phyloP scores from a whole-genome alignment of 108 stramenopile species.

The Discostella pseudostelligera region DNA sequence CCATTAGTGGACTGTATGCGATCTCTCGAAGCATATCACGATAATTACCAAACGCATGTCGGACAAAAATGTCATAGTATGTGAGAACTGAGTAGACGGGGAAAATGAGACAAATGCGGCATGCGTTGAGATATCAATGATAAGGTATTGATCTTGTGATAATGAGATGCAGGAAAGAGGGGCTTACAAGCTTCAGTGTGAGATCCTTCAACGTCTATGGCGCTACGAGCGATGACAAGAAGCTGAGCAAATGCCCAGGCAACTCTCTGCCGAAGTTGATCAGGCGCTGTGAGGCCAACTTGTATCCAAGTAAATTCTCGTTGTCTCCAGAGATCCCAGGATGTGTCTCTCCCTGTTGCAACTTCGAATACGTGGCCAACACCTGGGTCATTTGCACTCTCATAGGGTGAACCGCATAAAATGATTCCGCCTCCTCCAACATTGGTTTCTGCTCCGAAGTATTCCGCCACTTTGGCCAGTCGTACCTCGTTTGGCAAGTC shows the following conservation, averaged over 20 bases:
- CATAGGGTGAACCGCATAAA: conserved; percentile 66
- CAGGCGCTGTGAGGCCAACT: conserved; percentile 56
- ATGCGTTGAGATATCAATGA: neutral
- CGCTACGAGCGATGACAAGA: conserved; percentile 46
- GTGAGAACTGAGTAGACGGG: conserved; percentile 23
- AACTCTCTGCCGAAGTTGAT: conserved; percentile 76
- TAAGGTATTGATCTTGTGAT: no score
- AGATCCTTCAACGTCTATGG: conserved; percentile 15
- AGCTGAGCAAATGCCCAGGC: conserved; percentile 75
- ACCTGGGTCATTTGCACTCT: conserved; percentile 55
- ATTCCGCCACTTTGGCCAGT: conserved; percentile 34
- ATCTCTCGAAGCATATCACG: conserved; percentile 71
- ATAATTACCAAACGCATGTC: conserved; percentile 82
- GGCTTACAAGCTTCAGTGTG: conserved; percentile 23
- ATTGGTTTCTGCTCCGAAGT: conserved; percentile 29
- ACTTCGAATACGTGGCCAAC: conserved; percentile 26
- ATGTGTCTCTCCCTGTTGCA: conserved; percentile 22
- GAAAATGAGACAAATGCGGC: conserved; percentile 7
- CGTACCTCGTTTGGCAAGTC: conserved; percentile 44
- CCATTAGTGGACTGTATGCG: conserved; percentile 69
- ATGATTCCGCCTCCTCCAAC: conserved; percentile 31
- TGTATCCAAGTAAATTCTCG: conserved; percentile 54
- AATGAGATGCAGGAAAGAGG: no score
- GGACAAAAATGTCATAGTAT: conserved; percentile 78
- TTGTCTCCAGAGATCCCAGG: conserved; percentile 44